A percentile compares a stretch with the other conserved stretches of the same genome.
phyloP scores from a whole-genome alignment of 352 stramenopile species.

The Phytophthora constricta region DNA sequence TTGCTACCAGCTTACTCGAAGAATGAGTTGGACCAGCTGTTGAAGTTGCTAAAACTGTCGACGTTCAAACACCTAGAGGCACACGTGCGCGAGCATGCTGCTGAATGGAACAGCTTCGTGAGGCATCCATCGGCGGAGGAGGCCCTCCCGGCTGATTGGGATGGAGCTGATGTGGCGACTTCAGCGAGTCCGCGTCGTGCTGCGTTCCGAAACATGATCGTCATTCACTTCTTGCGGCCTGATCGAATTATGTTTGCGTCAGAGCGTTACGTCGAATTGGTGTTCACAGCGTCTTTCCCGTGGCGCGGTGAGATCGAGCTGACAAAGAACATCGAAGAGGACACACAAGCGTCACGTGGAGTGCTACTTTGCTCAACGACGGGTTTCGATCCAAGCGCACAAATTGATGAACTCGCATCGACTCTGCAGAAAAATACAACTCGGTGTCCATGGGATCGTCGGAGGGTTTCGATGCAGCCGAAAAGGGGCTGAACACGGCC shows the following conservation, averaged over 20 bases:
- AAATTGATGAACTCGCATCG: constrained; percentile 95
- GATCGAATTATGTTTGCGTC: constrained; percentile 89
- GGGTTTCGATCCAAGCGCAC: constrained; percentile 97
- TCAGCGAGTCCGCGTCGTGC: constrained; percentile 54
- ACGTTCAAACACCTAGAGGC: constrained; percentile 83
- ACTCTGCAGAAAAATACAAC: constrained; percentile 92
- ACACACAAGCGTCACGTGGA: constrained; percentile 91
- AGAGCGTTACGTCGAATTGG: constrained; percentile 74
- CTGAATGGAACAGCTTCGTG: constrained; percentile 85
- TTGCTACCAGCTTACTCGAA: constrained; percentile 66
- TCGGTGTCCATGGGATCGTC: constrained; percentile 98
- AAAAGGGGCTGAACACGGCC: constrained; percentile 95
- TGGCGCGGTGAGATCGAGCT: constrained; percentile 97
- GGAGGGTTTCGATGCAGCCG: constrained; percentile 96
- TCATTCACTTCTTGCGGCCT: constrained; percentile 89
- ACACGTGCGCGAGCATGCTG: constrained; percentile 66
- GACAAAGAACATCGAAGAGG: constrained; percentile 91
- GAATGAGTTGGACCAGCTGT: constrained; percentile 84
- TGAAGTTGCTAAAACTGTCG: constrained; percentile 76
- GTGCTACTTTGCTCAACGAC: constrained; percentile 97
- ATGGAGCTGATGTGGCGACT: constrained; percentile 44
- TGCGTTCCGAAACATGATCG: constrained; percentile 82
- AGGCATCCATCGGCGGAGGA: constrained; percentile 78
- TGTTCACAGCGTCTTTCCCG: constrained; percentile 93
- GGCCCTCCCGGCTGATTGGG: constrained; percentile 71